Base-by-base conservation (phyloP, 2,329 filamentous ascomycete species). In the Paecilomyces dactylethromorphus region DNA sequence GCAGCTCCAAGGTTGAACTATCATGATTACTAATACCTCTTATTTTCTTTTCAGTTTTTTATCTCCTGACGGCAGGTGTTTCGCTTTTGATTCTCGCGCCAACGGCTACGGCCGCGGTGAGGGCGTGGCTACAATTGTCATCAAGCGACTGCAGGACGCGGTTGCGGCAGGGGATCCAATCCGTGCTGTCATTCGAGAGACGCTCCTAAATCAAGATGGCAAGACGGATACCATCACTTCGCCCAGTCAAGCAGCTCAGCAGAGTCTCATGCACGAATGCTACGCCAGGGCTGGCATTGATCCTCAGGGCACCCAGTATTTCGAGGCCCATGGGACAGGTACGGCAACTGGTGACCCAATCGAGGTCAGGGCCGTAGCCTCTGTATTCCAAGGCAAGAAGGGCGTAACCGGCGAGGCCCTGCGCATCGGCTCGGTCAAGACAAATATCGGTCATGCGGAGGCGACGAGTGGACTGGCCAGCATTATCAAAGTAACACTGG, bases 41-140 rank as follows among this genome's bases (percentile, higher is more conserved):
- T 61, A 8, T 52, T 18, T 22, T 22, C 21, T 5, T 12, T 52
- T 13, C n/a, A 49, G 54, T 31, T 52, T 61, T 24, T 15, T 64
- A 2, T 60, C 60, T 1, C 51, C 60, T 2, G 55, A 58, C 12
- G 58, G 59, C 3, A 22, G 21, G 2, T 64, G 57, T 21, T 57
- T 60, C 4, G 55, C 59, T 1, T 66, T 63, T n/a, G 63, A 65
- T 31, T 55, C 35, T 5, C 24, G 31, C 1, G 64, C 62, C 8
- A 21, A 62, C 45, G 63, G 66, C 3, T 68, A 67, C 53, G 65
- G 59, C 29, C 58, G 66, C 35, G 64, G 58, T 13, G 66, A 68
- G 11, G 66, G 62, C 4, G 55, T 60, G n/a, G 63, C 26, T 5
- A 54, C 54, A 4, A 15, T 69, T 4, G 55, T 65, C 12, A 24